Evolutionary conservation across 2,329 filamentous ascomycete genomes (phyloP).

Genomic region (Phialophora verrucosa): DNA sequence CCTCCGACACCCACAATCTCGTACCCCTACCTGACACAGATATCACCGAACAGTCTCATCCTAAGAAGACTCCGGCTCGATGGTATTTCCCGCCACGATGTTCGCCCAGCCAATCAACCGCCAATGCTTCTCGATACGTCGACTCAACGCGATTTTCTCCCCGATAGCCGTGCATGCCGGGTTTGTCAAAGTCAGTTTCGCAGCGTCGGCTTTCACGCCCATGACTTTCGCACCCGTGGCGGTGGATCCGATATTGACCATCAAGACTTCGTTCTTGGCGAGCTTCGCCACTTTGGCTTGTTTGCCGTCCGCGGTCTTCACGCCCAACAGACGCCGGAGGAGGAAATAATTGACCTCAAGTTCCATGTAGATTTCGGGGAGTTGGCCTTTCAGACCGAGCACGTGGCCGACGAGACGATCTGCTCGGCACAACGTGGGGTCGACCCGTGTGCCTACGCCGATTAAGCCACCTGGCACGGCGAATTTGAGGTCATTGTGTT

Average conservation of each 20-base stretch:
- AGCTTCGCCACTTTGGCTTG: constrained; percentile 99
- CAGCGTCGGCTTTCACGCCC: constrained; percentile 96
- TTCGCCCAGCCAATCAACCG: constrained; percentile 91
- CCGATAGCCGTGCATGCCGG: constrained; percentile 96
- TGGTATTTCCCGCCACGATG: constrained; percentile 64
- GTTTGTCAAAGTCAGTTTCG: constrained; percentile 89
- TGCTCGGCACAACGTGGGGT: constrained; percentile 96
- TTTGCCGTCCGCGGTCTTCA: constrained; percentile 97
- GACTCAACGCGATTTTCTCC: constrained; percentile 94
- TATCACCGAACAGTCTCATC: constrained; percentile 7
- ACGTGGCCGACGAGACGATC: constrained; percentile 99
- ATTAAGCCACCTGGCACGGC: constrained; percentile 97
- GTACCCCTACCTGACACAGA: neutral
- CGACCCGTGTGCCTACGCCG: constrained; percentile 95
- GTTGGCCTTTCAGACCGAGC: constrained; percentile 87
- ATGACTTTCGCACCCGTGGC: constrained; percentile 97
- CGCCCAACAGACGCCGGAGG: constrained; percentile 89
- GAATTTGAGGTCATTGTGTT: constrained; percentile 98
- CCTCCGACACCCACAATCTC: neutral
- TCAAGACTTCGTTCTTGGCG: constrained; percentile 97
- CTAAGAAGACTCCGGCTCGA: constrained; percentile 48
- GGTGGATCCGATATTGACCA: constrained; percentile 99
- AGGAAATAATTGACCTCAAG: constrained; percentile 99
- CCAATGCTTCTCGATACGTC: constrained; percentile 99
- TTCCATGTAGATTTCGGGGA: constrained; percentile 97